Conservation (phyloP, 768 basidiomycete species). For the Saitozyma podzolica region DNA sequence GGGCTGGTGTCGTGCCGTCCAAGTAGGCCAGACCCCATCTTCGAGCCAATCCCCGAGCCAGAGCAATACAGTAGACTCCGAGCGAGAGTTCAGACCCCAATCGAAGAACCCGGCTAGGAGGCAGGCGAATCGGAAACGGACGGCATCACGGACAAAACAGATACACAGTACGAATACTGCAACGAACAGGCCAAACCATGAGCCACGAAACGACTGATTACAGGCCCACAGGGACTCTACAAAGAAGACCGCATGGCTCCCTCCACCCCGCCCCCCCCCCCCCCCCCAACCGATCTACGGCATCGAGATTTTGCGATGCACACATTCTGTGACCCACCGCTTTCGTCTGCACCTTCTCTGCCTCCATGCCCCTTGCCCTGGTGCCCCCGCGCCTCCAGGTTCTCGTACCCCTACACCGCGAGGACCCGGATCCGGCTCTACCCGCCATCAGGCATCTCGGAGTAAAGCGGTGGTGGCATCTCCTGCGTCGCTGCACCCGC, state of each 20-base stretch:
- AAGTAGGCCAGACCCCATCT: too few species aligned
- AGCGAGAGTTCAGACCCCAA: conserved; percentile 48
- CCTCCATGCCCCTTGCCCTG: conserved; percentile 41
- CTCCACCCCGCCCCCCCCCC: background rate
- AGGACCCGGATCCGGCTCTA: too few species aligned
- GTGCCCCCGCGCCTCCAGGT: conserved; percentile 8
- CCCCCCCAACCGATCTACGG: background rate
- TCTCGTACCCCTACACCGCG: too few species aligned
- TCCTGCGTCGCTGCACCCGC: too few species aligned
- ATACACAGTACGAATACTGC: conserved; percentile 49
- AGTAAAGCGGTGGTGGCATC: too few species aligned
- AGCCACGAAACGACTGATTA: conserved; percentile 50
- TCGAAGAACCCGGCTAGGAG: conserved; percentile 52
- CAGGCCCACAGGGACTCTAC: conserved; percentile 21
- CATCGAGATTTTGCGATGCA: background rate
- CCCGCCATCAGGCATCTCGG: too few species aligned
- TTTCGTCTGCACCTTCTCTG: conserved; percentile 8
- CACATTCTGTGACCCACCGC: background rate
- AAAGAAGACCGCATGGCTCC: conserved; percentile 42
- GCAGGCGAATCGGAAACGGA: conserved; percentile 28
- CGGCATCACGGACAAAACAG: background rate
- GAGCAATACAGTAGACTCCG: conserved; percentile 14
- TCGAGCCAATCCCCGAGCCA: too few species aligned
- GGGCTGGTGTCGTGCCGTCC: too few species aligned
- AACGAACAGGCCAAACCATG: conserved; percentile 51